Base-by-base conservation (phyloP, 768 basidiomycete genomes). In the Chalciporus sphaerocephalus region DNA sequence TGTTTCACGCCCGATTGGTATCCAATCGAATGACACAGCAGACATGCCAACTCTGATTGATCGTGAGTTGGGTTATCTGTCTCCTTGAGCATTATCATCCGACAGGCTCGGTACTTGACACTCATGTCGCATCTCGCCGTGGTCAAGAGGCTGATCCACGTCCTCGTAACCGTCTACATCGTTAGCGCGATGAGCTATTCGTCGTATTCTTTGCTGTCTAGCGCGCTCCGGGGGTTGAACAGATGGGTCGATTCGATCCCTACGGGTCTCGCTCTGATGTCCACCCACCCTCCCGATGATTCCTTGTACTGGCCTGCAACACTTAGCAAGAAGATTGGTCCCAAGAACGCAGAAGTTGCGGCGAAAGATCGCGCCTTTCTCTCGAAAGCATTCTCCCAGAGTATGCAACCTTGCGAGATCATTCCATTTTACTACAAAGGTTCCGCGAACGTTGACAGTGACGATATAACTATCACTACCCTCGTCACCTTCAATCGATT, bases 391-490 rank as follows among this genome's bases (percentile, higher is more conserved):
- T 87, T 89, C 54, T 68, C 84, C 4, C 72, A 72, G 44, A 79
- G 80, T 17, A 79, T 87, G 76, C 76, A 78, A 28, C 89, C 90
- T 1, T 83, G 76, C 57, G 80, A 81, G 52, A 79, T 91, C 43
- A 74, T 88, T 17, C 91, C 91, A 0, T 93, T 83, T 68, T 91
- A 85, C 65, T 89, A 87, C 61, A 78, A 79, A 41, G 87, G 85
- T 2, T 72, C 73, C 10, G 76, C 74, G 2, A 53, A 58, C 10
- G 75, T 83, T 50, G 73, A 80, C 38, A 55, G 65, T 23, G 75
- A 84, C 28, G 89, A 91, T 50, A 80, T 93, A 41, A 92, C 91
- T 2, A 80, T 93, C 44, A 87, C 91, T 1, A 93, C 91, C 0
- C 74, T 92, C 24, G 83, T 92, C 27, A 92, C 91, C 2, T 80